A percentile compares a stretch with the other conserved stretches of the same genome.
Conservation (phyloP, 2,329 filamentous ascomycete genomes). For the Botrytis sinoallii region DNA sequence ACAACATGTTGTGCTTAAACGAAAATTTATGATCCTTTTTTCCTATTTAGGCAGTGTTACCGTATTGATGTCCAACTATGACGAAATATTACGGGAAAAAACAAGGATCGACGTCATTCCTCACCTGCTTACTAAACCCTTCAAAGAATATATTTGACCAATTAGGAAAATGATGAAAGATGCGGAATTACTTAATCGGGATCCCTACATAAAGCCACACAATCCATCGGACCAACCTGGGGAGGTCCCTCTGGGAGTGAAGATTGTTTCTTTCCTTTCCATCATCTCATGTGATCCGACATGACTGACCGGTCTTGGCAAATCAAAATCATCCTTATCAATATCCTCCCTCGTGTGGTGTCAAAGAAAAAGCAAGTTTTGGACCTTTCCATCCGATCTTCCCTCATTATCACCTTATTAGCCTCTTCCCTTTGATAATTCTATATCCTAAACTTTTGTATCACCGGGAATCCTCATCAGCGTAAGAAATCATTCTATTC, state of each 20-base stretch:
- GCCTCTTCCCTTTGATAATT: neutral
- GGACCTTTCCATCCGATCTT: no score
- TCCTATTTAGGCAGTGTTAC: slow-evolving; percentile 5
- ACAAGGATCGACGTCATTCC: slow-evolving; percentile 12
- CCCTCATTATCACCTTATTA: neutral
- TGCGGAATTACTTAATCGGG: neutral
- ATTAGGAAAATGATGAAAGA: neutral
- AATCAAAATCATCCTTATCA: neutral
- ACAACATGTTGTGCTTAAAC: neutral
- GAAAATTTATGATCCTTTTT: neutral
- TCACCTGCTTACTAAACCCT: neutral
- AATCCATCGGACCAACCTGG: no score
- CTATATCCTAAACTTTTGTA: neutral
- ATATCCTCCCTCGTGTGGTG: neutral
- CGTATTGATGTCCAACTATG: slow-evolving; percentile 2
- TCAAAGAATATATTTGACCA: neutral
- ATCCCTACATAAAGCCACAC: neutral
- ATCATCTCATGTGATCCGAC: neutral
- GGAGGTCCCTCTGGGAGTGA: no score
- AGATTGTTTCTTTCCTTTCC: neutral
- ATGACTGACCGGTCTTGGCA: neutral
- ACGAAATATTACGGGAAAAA: neutral
- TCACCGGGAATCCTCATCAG: neutral
- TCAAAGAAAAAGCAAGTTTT: neutral
- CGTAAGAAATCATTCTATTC: neutral